Base-by-base conservation (phyloP, 805 yeast species). In the Saccharomycopsis lassenensis region DNA sequence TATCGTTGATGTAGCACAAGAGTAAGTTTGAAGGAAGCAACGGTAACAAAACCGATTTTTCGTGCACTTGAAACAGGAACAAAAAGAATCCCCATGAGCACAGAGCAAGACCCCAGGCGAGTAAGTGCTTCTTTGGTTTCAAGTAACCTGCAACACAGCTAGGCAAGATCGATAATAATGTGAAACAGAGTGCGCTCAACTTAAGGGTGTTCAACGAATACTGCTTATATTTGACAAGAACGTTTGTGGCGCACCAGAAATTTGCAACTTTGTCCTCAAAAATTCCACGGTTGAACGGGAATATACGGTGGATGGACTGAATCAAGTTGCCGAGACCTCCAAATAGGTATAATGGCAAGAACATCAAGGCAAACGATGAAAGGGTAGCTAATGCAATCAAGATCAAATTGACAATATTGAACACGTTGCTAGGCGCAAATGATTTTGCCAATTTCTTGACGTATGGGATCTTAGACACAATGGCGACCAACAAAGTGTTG, bases 201-300 rank as follows among this genome's bases (percentile, higher is more conserved):
- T 83, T 82, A 30, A 91, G 62, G 48, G 80, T 71, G 10, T 62
- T 58, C 12, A 65, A 63, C 2, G 72, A 53, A 49, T 81, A 78
- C 0, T 57, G 48, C 45, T 71, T 74, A 51, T 84, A 78, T 54
- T 89, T 89, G 52, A 87, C 55, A 7, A 85, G 44, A 1, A 80
- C 63, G 54, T 91, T 91, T 1, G 86, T 63, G n/a, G 94, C 78
- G 56, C 97, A 87, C 99, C 99, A 91, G 50, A 91, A 80, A 52
- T 87, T 91, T 26, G 95, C 95, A 11, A 91, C 97, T 54, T 91
- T 91, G 53, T 91, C 97, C 55, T 91, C 98, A 67, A 93, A 91
- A 5, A 91, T 66, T 1, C 98, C 98, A 52, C 97, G 69, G 30
- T 76, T 71, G 47, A 91, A 89, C 1, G 99, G 98, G 55, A 91